phyloP scores from a whole-genome alignment of 164 flowering plant species.

The Vitis amurensis region DNA sequence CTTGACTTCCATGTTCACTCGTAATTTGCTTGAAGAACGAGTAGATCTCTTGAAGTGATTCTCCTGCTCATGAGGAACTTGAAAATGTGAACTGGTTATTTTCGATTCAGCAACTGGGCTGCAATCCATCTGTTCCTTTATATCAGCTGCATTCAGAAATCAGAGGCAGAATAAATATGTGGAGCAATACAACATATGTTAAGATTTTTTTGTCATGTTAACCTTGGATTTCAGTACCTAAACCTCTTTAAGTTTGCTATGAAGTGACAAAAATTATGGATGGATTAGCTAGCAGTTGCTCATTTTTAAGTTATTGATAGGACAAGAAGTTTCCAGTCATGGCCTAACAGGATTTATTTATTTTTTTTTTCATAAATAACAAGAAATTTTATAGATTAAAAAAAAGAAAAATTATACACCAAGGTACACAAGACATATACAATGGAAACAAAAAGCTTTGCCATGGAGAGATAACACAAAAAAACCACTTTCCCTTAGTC shows the following conservation, averaged over 20 bases:
- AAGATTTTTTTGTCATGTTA: neutral
- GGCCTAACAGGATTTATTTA: no score
- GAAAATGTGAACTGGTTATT: constrained; percentile 4
- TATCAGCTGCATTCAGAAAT: constrained; percentile 20
- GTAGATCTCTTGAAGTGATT: constrained; percentile 20
- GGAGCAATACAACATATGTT: neutral
- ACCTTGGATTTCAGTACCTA: neutral
- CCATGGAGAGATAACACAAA: no score
- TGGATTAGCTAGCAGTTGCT: no score
- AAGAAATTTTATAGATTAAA: no score
- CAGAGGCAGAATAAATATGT: neutral
- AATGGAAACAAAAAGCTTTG: no score
- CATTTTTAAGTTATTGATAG: no score
- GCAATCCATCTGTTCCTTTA: constrained; percentile 2
- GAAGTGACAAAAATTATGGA: no score
- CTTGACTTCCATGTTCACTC: constrained; percentile 7
- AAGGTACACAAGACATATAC: no score
- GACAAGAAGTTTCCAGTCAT: no score
- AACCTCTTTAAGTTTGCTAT: neutral
- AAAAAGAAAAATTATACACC: no score
- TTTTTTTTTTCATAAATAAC: no score
- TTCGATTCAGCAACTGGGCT: constrained; percentile 6
- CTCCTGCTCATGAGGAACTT: constrained; percentile 8
- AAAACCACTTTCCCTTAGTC: no score
- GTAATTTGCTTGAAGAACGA: constrained; percentile 21